Evolutionary conservation across 139 green algal species (phyloP).

Genomic region (Micromonas pusilla): DNA sequence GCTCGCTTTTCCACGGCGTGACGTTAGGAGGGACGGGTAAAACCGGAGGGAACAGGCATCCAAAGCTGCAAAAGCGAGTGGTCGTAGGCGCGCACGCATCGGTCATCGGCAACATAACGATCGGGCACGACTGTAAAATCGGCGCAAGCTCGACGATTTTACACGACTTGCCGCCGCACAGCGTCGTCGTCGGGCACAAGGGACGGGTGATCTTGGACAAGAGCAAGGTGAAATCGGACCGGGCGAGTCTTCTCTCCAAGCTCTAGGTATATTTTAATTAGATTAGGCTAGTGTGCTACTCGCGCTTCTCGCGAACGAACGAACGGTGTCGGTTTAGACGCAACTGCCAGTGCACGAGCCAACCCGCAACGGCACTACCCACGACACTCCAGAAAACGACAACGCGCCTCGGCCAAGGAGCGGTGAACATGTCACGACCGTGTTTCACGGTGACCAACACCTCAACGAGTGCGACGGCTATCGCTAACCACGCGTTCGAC

Average conservation of each 20-base stretch:
- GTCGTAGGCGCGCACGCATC: constrained; percentile 82
- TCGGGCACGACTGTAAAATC: constrained; percentile 59
- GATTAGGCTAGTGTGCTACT: too few relatives aligned
- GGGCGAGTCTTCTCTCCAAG: not conserved
- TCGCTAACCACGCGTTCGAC: constrained; percentile 68
- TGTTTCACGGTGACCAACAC: constrained; percentile 75
- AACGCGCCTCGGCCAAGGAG: constrained; percentile 7
- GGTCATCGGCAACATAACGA: constrained; percentile 86
- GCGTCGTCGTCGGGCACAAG: constrained; percentile 9
- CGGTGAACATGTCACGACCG: constrained; percentile 41
- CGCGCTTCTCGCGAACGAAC: too few relatives aligned
- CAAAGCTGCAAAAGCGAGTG: constrained; percentile 85
- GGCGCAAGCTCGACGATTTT: not conserved
- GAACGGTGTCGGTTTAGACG: too few relatives aligned
- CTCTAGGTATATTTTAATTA: constrained; percentile 6
- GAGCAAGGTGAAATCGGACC: not conserved
- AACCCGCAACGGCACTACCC: not conserved
- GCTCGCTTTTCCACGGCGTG: constrained; percentile 73
- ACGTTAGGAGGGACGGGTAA: constrained; percentile 94
- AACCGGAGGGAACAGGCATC: constrained; percentile 85
- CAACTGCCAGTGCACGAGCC: constrained; percentile 1
- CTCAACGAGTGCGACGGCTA: constrained; percentile 47
- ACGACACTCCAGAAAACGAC: not conserved
- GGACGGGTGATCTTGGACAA: constrained; percentile 2
- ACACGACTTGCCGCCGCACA: constrained; percentile 4